These are phyloP conservation scores for Monosporascus sp. DNA, from an alignment of 2,329 filamentous ascomycete genomes.

Conservation along the genomic window DNA sequence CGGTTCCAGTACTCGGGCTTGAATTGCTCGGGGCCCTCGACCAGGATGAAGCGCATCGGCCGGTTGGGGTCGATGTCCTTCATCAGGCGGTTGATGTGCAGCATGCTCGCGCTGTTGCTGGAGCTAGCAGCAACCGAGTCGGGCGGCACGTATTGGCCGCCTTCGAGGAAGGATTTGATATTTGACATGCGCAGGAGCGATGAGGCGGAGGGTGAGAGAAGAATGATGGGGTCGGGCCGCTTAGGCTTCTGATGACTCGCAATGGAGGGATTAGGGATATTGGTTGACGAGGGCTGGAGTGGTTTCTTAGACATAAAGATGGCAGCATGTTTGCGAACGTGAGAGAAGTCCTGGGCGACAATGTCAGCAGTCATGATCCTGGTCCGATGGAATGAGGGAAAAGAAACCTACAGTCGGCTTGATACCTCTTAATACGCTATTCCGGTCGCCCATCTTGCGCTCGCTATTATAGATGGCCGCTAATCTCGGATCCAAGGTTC, in stretches of 20 bases:
- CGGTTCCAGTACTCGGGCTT: conserved; percentile 97
- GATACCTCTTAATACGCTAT: conserved; percentile 77
- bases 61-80: conserved; percentile 64
- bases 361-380: conserved; percentile 1
- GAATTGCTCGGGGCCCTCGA: conserved; percentile 89
- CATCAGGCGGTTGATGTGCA: conserved; percentile 76
- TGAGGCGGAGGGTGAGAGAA: conserved; percentile 92
- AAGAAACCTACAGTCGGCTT: conserved; percentile 69
- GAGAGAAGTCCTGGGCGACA: conserved; percentile 75
- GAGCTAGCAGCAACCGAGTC: conserved; percentile 56
- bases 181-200: conserved; percentile 93
- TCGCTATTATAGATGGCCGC: conserved; percentile 89
- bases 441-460: conserved; percentile 86
- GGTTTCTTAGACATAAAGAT: conserved; percentile 65
- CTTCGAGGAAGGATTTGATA: conserved; percentile 87
- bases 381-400: not conserved
- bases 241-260: conserved; percentile 49
- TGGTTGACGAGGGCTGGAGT: conserved; percentile 30
- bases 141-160: conserved; percentile 73
- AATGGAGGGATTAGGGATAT: conserved; percentile 39
- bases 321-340: conserved; percentile 79
- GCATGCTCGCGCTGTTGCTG: conserved; percentile 67
- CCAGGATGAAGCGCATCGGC: conserved; percentile 87
- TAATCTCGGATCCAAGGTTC: conserved; percentile 71
- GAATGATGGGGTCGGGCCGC: conserved; percentile 79